phyloP scores from a whole-genome alignment of 139 green algal species.

The Chlamydomonas sp. region DNA sequence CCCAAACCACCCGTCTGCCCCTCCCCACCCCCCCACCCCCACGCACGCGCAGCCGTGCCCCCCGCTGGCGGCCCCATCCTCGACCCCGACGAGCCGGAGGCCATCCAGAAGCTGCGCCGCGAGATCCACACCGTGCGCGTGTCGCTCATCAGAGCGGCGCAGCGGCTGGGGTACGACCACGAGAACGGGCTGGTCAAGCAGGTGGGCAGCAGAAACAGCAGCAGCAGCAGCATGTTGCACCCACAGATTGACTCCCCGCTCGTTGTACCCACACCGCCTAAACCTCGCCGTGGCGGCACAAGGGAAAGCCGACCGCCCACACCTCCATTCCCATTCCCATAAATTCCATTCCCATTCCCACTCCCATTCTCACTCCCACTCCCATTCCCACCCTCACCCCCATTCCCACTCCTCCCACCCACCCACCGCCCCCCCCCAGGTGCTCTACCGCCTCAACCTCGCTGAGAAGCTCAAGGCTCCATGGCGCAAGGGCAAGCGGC shows the following conservation, averaged over 20 bases:
- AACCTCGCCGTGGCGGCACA: too few species aligned
- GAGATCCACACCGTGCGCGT: slow-evolving; percentile 41
- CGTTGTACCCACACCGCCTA: too few species aligned
- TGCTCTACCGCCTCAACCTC: slow-evolving; percentile 41
- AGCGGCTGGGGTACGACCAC: slow-evolving; percentile 41
- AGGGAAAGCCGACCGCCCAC: too few species aligned
- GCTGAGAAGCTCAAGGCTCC: slow-evolving; percentile 51
- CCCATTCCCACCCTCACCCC: too few species aligned
- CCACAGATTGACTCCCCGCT: too few species aligned
- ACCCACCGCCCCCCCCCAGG: too few species aligned
- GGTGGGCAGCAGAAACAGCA: too few species aligned
- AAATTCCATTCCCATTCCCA: too few species aligned
- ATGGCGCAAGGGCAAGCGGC: slow-evolving; percentile 30
- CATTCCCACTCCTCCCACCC: too few species aligned
- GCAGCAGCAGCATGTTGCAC: too few species aligned
- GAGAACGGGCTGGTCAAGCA: slow-evolving; percentile 49
- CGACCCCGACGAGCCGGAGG: slow-evolving; percentile 38
- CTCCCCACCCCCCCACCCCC: background rate
- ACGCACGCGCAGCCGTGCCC: background rate
- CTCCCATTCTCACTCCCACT: too few species aligned
- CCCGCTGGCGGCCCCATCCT: slow-evolving; percentile 22
- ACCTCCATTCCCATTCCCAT: too few species aligned
- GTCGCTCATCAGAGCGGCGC: slow-evolving; percentile 32
- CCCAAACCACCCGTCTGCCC: background rate
- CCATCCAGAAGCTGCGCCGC: slow-evolving; percentile 20